Percentiles rank a stretch among this genome's conserved stretches.
phyloP scores from a whole-genome alignment of 352 stramenopile species.

The Peronospora farinosa region DNA sequence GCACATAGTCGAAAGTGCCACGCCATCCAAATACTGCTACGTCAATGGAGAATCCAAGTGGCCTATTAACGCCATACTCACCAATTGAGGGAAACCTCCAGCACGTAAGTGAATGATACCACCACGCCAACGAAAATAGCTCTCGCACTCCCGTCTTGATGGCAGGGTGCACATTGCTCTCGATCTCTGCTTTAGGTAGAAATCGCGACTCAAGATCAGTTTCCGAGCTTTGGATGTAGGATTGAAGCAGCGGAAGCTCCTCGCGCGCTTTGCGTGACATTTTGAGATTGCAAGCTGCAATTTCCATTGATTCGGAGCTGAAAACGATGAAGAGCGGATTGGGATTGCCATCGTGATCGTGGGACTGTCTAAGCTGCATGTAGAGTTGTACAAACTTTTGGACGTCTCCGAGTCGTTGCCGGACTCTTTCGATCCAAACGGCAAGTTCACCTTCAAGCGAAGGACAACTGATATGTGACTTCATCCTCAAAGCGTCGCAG shows the following conservation, averaged over 20 bases:
- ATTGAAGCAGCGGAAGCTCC: constrained; percentile 33
- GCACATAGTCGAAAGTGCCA: constrained; percentile 66
- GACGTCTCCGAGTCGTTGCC: constrained; percentile 42
- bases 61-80: constrained; percentile 62
- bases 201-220: constrained; percentile 24
- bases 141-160: constrained; percentile 36
- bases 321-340: constrained; percentile 20
- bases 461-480: constrained; percentile 20
- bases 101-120: constrained; percentile 64
- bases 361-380: constrained; percentile 20
- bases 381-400: constrained; percentile 32
- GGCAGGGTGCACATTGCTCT: constrained; percentile 11
- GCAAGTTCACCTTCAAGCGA: constrained; percentile 8
- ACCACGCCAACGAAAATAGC: constrained; percentile 39
- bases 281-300: constrained; percentile 5
- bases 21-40: constrained; percentile 68
- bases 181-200: constrained; percentile 10
- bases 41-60: constrained; percentile 61
- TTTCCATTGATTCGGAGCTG: constrained; percentile 12
- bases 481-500: constrained; percentile 25
- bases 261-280: constrained; percentile 19
- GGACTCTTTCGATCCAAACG: constrained; percentile 25
- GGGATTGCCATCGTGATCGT: constrained; percentile 8
- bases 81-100: constrained; percentile 67
- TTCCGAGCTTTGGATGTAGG: constrained; percentile 13